Evolutionary conservation across 805 yeast genomes (phyloP), one percentile per base, ranked within the genome.

Genomic region (Ogataea wickerhamii): DNA sequence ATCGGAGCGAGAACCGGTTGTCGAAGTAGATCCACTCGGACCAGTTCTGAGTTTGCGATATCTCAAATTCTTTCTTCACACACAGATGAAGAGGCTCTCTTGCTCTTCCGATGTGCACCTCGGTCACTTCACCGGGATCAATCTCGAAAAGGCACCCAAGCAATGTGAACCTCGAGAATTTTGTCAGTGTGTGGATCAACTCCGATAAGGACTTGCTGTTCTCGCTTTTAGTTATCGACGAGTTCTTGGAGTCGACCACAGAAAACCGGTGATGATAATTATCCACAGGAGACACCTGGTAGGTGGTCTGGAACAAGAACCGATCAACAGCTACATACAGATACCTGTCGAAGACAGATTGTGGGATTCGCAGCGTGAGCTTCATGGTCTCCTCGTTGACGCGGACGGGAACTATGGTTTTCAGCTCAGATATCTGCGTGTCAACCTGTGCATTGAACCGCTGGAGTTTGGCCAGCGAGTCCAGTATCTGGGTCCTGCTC

Each of bases 301-400:
- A 47, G 10, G 56, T 36, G 4, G 38, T 23, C 6, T 52, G 41
- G 40, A 44, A 63, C 11, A 63, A 22, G 16, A 47, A 53, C 35
- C 66, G 41, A 36, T 60, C 58, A 3, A 62, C 44, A 3, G 53
- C 51, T 6, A 53, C 19, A n/a, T 31, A 37, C 23, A 48, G 45
- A 32, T 32, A 53, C 3, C 33, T 25, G 1, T 46, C 29, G 7
- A 61, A 34, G 7, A 53, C 45, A 0, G 30, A 12, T 0, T 43
- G 32, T 0, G 58, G 48, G 1, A 64, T 32, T 1, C 22, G 11
- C 5, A 66, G 32, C 1, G 40, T 36, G 20, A 56, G 20, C 3
- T 24, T 29, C 5, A 52, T 28, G 16, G 40, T 16, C 12, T 28
- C 4, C 4, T 23, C 18, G 18, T 38, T 19, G 20, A 38, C 28